Evolutionary conservation across 352 stramenopile genomes (phyloP), one percentile per base, ranked within the genome.

Genomic region (Phytophthora brassicae): DNA sequence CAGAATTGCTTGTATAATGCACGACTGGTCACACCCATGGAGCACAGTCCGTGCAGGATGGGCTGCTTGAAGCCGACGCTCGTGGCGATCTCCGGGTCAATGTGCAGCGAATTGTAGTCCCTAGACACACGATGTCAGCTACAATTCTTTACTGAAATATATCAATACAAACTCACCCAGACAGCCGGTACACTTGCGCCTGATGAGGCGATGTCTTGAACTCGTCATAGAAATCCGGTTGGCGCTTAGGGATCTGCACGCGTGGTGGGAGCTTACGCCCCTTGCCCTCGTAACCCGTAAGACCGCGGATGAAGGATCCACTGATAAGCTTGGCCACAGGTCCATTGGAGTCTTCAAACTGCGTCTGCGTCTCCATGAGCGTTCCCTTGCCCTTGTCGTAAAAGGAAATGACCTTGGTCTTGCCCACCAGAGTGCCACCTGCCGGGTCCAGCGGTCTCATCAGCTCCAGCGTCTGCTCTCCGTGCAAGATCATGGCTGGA

Each of bases 31-130:
- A 96, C 84, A 19, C 90, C 95, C 72, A 98, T 88, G 33, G 87
- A 98, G 70, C 92, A 98, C 19, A 99, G 75, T 5, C 96, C 96
- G 64, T 99, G 95, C 44, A 99, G 68, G 36, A 99, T 94, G 22
- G 94, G 92, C 48, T 82, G 70, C 46, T 90, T 85, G 64, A 91
- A 97, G 48, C 73, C 81, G 26, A 81, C 77, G 59, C 76, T 85
- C 75, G 72, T 70, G 17, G 79, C 92, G 64, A 94, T 88, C 64
- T 84, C 77, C 4, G 86, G 84, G 66, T 98, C 89, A 53, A 98
- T 84, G 73, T 99, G 96, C 61, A 98, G 88, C 65, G 88, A 75
- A 72, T 98, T 98, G 70, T 97, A 97, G 79, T 99, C 96, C 14
- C 80, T 87, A 48, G 13, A 51, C 7, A 55, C 13, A 55, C n/a